Evolutionary conservation across 2,329 filamentous ascomycete genomes (phyloP).

Genomic region (Zasmidium cellare): DNA sequence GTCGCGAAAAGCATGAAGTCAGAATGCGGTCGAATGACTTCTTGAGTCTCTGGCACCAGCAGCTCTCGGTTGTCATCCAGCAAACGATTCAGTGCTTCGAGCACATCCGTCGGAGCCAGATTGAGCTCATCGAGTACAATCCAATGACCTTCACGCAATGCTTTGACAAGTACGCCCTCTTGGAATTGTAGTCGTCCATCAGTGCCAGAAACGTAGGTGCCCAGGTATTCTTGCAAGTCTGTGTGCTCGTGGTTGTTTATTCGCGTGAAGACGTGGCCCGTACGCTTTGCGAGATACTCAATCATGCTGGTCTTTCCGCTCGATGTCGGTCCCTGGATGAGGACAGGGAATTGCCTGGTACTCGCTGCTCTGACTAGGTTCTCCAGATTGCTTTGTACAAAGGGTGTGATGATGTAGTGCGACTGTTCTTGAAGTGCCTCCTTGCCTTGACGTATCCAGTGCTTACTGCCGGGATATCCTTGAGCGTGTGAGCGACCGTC

Average conservation of each 20-base stretch:
- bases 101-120: conserved; percentile 90
- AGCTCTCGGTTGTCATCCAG: conserved; percentile 96
- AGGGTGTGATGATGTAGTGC: conserved; percentile 95
- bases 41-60: conserved; percentile 93
- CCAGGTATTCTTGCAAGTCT: conserved; percentile 94
- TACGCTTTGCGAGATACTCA: conserved; percentile 94
- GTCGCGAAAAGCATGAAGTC: conserved; percentile 99
- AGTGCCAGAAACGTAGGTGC: conserved; percentile 83
- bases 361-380: conserved; percentile 93
- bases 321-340: conserved; percentile 95
- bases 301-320: conserved; percentile 99
- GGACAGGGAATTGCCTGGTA: conserved; percentile 85
- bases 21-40: conserved; percentile 84
- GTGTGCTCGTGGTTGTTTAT: conserved; percentile 99
- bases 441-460: conserved; percentile 78
- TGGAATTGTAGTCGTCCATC: conserved; percentile 88
- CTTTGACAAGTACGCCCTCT: conserved; percentile 90
- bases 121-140: conserved; percentile 98
- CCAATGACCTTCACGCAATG: conserved; percentile 91
- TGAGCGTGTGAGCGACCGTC: conserved; percentile 78
- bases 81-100: conserved; percentile 92
- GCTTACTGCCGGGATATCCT: conserved; percentile 34
- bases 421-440: conserved; percentile 67
- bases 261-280: conserved; percentile 92
- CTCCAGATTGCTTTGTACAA: conserved; percentile 89